These are phyloP conservation scores for Penicillium longicatenatum DNA, from an alignment of 495 filamentous ascomycete species.

Conservation along the genomic window DNA sequence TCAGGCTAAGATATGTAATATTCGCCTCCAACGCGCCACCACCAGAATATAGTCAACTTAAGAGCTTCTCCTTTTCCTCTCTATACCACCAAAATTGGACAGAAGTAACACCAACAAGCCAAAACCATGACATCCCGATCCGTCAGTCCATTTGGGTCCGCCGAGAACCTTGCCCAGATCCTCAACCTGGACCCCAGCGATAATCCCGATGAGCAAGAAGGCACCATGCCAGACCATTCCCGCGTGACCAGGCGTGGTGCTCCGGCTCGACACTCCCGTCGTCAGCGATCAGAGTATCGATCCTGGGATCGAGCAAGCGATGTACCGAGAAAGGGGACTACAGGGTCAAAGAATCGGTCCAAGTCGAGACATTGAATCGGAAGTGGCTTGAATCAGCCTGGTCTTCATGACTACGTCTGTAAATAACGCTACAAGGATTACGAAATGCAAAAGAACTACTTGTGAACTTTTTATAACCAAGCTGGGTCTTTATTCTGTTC, in stretches of 20 bases:
- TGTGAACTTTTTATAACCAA: too few species aligned
- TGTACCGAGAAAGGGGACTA: constrained; percentile 11
- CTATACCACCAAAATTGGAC: background rate
- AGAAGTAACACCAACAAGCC: background rate
- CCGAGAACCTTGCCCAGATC: constrained; percentile 16
- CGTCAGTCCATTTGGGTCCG: constrained; percentile 7
- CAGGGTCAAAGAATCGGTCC: constrained; percentile 27
- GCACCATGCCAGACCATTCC: constrained; percentile 12
- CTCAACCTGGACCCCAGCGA: constrained; percentile 11
- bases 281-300: constrained; percentile 25
- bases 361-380: constrained; percentile 25
- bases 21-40: constrained; percentile 1
- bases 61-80: background rate
- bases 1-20: background rate
- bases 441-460: too few species aligned
- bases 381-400: background rate
- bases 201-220: constrained; percentile 3
- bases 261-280: constrained; percentile 22
- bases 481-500: too few species aligned
- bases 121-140: constrained; percentile 23
- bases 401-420: too few species aligned
- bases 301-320: constrained; percentile 20
- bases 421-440: too few species aligned
- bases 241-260: constrained; percentile 21
- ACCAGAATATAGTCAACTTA: too few species aligned